These are phyloP conservation scores for Helminthosporium solani DNA, from an alignment of 2,329 filamentous ascomycete species.

Conservation along the genomic window DNA sequence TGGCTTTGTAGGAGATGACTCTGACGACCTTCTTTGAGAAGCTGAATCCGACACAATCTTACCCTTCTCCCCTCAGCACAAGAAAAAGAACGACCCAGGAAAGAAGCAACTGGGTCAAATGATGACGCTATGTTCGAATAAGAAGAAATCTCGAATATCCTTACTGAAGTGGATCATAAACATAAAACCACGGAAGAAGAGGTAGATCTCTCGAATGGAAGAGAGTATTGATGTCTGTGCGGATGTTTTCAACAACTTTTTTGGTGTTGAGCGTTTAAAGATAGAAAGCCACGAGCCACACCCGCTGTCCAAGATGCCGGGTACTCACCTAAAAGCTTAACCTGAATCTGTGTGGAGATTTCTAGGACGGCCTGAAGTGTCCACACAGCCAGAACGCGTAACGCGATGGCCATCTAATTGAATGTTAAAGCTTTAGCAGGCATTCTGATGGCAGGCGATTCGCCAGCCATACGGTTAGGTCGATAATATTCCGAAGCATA, in stretches of 20 bases:
- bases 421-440: background rate
- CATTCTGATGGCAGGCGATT: background rate
- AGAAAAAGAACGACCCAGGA: background rate
- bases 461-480: background rate
- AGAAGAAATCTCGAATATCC: background rate
- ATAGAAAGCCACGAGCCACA: background rate
- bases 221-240: background rate
- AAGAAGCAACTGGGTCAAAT: background rate
- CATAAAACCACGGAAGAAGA: background rate
- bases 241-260: background rate
- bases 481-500: background rate
- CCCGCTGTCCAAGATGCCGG: background rate
- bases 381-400: background rate
- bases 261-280: background rate
- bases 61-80: background rate
- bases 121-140: background rate
- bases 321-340: background rate
- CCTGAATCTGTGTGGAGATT: background rate
- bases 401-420: background rate
- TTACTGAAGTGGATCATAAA: background rate
- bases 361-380: background rate
- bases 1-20: background rate
- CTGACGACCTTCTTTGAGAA: background rate
- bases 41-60: background rate
- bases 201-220: background rate